phyloP scores from a whole-genome alignment of 805 yeast species.

The Zygoascus biomembranicola region DNA sequence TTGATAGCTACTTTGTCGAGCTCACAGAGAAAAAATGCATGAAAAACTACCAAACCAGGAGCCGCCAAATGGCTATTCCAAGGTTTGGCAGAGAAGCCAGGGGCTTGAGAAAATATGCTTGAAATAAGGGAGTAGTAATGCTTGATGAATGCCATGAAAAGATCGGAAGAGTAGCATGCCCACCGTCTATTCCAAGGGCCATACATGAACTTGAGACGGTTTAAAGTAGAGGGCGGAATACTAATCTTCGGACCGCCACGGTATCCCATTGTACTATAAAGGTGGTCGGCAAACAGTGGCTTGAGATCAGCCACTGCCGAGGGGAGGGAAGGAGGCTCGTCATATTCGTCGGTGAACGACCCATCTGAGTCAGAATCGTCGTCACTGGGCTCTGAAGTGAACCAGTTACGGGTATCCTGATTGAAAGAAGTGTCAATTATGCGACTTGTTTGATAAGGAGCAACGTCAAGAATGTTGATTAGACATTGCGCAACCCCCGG shows the following conservation, averaged over 20 bases:
- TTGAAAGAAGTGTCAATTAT: constrained; percentile 12
- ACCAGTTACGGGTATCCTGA: background rate
- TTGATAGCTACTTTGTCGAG: constrained; percentile 16
- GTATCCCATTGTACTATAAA: constrained; percentile 20
- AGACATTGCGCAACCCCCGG: constrained; percentile 46
- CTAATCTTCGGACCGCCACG: background rate
- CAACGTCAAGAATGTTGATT: constrained; percentile 23
- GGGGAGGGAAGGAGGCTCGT: background rate
- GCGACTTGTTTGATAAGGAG: constrained; percentile 21
- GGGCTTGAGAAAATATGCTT: background rate
- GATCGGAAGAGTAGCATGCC: constrained; percentile 27
- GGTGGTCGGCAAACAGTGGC: constrained; percentile 22
- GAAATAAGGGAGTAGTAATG: constrained; percentile 32
- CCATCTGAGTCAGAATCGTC: background rate
- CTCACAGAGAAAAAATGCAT: constrained; percentile 19
- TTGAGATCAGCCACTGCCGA: constrained; percentile 1
- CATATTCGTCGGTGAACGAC: background rate
- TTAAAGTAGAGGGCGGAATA: background rate
- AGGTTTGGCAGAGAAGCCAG: constrained; percentile 16
- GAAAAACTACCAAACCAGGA: constrained; percentile 21
- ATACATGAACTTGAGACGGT: background rate
- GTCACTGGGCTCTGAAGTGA: background rate
- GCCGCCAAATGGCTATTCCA: constrained; percentile 17
- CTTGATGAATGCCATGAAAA: constrained; percentile 34
- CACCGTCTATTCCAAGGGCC: constrained; percentile 22